These are phyloP conservation scores for Hericium rajendrae DNA, from an alignment of 768 basidiomycete genomes.

Conservation along the genomic window DNA sequence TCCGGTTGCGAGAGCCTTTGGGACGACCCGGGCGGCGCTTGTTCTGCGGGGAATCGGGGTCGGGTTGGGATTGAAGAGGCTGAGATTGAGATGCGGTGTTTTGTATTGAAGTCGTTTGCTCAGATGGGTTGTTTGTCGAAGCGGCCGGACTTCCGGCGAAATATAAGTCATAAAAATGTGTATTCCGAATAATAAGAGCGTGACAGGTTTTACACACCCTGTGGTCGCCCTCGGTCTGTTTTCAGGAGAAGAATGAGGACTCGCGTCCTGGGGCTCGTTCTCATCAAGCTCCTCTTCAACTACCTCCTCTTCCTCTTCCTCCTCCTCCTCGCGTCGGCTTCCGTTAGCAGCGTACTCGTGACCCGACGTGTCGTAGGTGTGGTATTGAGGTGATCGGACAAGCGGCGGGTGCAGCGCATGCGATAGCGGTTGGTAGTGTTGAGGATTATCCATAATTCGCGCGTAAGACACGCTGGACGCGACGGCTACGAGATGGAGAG, in stretches of 20 bases:
- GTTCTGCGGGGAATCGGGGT: slow-evolving; percentile 29
- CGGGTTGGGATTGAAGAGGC: slow-evolving; percentile 14
- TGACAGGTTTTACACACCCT: slow-evolving; percentile 21
- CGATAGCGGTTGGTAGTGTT: slow-evolving; percentile 74
- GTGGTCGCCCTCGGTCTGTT: slow-evolving; percentile 14
- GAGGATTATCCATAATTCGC: slow-evolving; percentile 53
- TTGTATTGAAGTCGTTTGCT: slow-evolving; percentile 9
- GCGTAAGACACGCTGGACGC: slow-evolving; percentile 7
- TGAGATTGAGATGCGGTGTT: slow-evolving; percentile 20
- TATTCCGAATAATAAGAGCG: slow-evolving; percentile 8
- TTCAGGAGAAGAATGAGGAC: slow-evolving; percentile 21
- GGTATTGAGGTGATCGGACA: slow-evolving; percentile 16
- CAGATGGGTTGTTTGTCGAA: slow-evolving; percentile 13
- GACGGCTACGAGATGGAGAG: slow-evolving; percentile 2
- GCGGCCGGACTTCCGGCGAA: slow-evolving; percentile 17
- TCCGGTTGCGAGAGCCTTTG: slow-evolving; percentile 70
- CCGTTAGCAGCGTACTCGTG: slow-evolving; percentile 19
- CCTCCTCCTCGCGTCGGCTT: slow-evolving; percentile 45
- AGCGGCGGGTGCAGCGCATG: slow-evolving; percentile 61
- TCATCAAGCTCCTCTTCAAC: slow-evolving; percentile 57
- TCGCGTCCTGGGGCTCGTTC: slow-evolving; percentile 21
- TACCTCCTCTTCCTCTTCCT: slow-evolving; percentile 67
- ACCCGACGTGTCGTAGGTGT: slow-evolving; percentile 13
- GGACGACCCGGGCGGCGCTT: slow-evolving; percentile 76
- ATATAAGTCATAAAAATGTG: slow-evolving; percentile 9